phyloP scores from a whole-genome alignment of 2,329 filamentous ascomycete species.

The Periconia sp. region DNA sequence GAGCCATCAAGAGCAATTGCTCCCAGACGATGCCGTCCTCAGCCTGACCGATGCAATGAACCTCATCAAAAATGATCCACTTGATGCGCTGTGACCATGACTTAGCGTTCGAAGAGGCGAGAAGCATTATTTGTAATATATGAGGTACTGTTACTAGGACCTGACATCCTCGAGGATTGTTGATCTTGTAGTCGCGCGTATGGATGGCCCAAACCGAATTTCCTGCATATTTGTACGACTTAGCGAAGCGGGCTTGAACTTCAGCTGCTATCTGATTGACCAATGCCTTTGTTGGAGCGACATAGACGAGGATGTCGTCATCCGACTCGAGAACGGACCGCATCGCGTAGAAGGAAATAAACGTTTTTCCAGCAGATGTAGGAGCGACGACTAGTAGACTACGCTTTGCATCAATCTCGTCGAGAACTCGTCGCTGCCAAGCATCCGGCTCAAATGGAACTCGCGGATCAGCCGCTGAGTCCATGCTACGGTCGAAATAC shows the following conservation, averaged over 20 bases:
- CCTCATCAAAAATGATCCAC: slow-evolving; percentile 82
- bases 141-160: slow-evolving; percentile 79
- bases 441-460: slow-evolving; percentile 76
- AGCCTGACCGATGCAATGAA: slow-evolving; percentile 78
- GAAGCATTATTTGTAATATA: slow-evolving; percentile 78
- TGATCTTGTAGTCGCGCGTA: slow-evolving; percentile 76
- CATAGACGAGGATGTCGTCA: slow-evolving; percentile 75
- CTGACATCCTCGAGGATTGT: slow-evolving; percentile 75
- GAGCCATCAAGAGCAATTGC: slow-evolving; percentile 74
- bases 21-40: slow-evolving; percentile 82
- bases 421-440: slow-evolving; percentile 77
- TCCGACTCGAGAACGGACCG: slow-evolving; percentile 72
- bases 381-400: slow-evolving; percentile 79
- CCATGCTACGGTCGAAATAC: slow-evolving; percentile 76
- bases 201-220: slow-evolving; percentile 81
- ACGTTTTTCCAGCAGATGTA: slow-evolving; percentile 81
- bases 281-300: slow-evolving; percentile 80
- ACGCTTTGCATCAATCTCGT: slow-evolving; percentile 72
- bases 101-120: slow-evolving; percentile 68
- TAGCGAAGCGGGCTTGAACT: slow-evolving; percentile 75
- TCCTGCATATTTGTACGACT: slow-evolving; percentile 61
- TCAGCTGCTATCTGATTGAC: slow-evolving; percentile 86
- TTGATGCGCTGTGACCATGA: slow-evolving; percentile 72
- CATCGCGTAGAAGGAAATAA: slow-evolving; percentile 86
- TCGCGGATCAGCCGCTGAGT: slow-evolving; percentile 69